Conservation (phyloP, 441 rosid genomes). For the Flueggea neowawraea region DNA sequence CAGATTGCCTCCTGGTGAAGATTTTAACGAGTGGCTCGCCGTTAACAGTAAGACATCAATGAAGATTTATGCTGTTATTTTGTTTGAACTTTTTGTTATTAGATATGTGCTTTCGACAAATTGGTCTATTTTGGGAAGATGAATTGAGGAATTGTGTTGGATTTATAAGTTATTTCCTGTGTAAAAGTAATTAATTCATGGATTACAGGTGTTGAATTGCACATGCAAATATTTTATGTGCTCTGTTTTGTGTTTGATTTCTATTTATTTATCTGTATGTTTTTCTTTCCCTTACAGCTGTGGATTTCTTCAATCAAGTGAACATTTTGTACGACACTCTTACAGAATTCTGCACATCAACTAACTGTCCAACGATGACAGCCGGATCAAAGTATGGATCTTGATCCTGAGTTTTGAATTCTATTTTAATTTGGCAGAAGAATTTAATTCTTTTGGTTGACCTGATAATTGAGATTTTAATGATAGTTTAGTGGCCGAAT, state of each 20-base stretch:
- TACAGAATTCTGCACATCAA: constrained; percentile 88
- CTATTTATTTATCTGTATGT: not conserved
- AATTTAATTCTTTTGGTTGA: too few relatives aligned
- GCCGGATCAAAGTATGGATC: constrained; percentile 90
- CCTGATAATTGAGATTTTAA: too few relatives aligned
- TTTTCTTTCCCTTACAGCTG: constrained; percentile 53
- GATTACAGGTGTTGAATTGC: too few relatives aligned
- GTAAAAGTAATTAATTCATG: too few relatives aligned
- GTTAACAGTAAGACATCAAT: constrained; percentile 60
- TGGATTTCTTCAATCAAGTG: constrained; percentile 99
- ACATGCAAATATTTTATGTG: too few relatives aligned
- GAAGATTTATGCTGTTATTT: too few relatives aligned
- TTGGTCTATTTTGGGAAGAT: too few relatives aligned
- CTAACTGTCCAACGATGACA: constrained; percentile 93
- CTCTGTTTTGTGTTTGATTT: not conserved
- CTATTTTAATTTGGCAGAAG: not conserved
- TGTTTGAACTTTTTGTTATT: too few relatives aligned
- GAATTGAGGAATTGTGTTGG: too few relatives aligned
- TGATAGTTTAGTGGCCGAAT: too few relatives aligned
- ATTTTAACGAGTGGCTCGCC: constrained; percentile 94
- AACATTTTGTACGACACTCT: constrained; percentile 93
- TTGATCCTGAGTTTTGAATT: not conserved
- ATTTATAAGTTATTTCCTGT: too few relatives aligned
- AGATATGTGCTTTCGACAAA: too few relatives aligned
- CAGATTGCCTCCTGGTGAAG: constrained; percentile 97